These are phyloP conservation scores for Plasmodium vivax DNA, from an alignment of 169 alveolate genomes.

Conservation along the genomic window DNA sequence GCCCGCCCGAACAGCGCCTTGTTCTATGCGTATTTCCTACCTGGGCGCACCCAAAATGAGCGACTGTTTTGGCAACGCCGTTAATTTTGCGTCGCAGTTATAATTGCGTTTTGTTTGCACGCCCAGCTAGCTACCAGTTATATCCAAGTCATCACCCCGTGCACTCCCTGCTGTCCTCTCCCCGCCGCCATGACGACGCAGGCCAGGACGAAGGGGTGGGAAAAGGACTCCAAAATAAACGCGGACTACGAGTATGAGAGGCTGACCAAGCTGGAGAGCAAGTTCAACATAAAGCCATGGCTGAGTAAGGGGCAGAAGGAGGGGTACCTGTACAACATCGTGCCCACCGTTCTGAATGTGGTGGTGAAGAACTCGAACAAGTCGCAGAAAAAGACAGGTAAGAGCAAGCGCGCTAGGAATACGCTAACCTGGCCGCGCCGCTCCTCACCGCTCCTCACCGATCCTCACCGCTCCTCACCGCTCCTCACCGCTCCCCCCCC, in stretches of 20 bases:
- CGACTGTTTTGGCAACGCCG: background rate
- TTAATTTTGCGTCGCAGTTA: background rate
- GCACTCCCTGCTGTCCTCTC: background rate
- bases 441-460: background rate
- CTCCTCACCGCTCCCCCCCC: background rate
- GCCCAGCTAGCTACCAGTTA: background rate
- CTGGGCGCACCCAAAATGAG: background rate
- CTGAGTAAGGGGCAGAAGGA: slow-evolving; percentile 76
- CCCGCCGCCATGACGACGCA: slow-evolving; percentile 22
- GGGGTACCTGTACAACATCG: slow-evolving; percentile 90
- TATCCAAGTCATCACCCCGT: background rate
- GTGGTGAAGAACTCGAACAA: slow-evolving; percentile 69
- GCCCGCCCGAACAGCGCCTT: background rate
- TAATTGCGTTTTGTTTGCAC: background rate
- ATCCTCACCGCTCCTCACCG: background rate
- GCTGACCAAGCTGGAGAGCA: slow-evolving; percentile 25
- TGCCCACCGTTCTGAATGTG: slow-evolving; percentile 85
- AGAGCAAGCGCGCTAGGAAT: background rate
- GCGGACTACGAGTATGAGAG: slow-evolving; percentile 64
- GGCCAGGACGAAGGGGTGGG: slow-evolving; percentile 73
- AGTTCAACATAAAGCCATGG: slow-evolving; percentile 76
- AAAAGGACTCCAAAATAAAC: slow-evolving; percentile 64
- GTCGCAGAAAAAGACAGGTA: slow-evolving; percentile 68
- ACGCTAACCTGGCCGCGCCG: background rate
- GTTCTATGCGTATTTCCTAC: background rate